phyloP scores from a whole-genome alignment of 2,329 filamentous ascomycete genomes.

The Chaetomiaceae sp. region DNA sequence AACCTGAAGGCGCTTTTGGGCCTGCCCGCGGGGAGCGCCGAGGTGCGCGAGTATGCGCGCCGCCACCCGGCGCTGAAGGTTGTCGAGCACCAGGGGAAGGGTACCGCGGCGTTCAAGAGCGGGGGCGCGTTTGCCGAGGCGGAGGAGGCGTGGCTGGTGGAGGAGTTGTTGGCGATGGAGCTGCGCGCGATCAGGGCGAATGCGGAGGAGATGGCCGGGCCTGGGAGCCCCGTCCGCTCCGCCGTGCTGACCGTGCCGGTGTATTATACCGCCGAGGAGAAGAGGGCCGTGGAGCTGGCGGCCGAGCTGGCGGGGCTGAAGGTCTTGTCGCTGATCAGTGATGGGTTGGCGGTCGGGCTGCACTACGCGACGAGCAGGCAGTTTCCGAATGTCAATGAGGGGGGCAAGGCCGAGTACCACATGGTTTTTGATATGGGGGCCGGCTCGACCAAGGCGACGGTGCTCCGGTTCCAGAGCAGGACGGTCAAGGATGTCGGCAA shows the following conservation, averaged over 20 bases:
- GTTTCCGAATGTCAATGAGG: constrained; percentile 79
- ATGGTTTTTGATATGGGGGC: constrained; percentile 97
- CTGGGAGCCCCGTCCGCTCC: constrained; percentile 69
- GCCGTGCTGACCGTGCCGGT: constrained; percentile 84
- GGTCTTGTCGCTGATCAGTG: constrained; percentile 78
- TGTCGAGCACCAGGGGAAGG: constrained; percentile 54
- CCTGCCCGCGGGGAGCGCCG: constrained; percentile 55
- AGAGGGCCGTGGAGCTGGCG: constrained; percentile 76
- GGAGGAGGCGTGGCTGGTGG: constrained; percentile 69
- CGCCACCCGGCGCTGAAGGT: constrained; percentile 77
- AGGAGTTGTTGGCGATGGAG: constrained; percentile 95
- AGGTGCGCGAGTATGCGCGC: constrained; percentile 65
- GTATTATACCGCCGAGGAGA: constrained; percentile 89
- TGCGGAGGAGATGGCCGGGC: constrained; percentile 76
- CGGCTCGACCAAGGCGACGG: constrained; percentile 84
- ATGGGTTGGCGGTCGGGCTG: constrained; percentile 85
- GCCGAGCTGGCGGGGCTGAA: constrained; percentile 85
- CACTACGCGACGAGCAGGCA: constrained; percentile 92
- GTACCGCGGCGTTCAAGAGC: constrained; percentile 80
- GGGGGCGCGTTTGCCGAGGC: constrained; percentile 54
- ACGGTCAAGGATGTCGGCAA: constrained; percentile 87
- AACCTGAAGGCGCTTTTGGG: constrained; percentile 92
- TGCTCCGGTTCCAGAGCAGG: constrained; percentile 84
- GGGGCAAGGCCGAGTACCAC: constrained; percentile 83
- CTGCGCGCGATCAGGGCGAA: constrained; percentile 87